Evolutionary conservation across 2,329 filamentous ascomycete species (phyloP).

Genomic region (Achaetomium macrosporum): DNA sequence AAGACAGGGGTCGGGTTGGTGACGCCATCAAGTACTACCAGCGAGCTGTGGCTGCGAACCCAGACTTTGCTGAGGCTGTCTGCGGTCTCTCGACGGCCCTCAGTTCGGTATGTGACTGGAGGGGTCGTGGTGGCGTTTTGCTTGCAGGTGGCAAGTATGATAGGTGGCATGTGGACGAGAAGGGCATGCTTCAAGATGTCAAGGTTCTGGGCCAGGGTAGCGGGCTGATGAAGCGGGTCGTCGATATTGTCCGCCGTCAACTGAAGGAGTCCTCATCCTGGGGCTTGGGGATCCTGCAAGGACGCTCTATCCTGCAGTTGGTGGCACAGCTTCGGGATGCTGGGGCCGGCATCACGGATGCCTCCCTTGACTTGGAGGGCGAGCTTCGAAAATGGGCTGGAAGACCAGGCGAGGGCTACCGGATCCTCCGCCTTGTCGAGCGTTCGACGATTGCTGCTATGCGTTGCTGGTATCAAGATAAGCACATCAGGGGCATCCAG

Average conservation of each 20-base stretch:
- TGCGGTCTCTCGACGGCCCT: conserved; percentile 91
- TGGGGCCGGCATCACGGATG: conserved; percentile 31
- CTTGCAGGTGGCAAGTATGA: conserved; percentile 70
- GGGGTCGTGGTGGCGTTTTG: conserved; percentile 77
- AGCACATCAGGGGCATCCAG: conserved; percentile 57
- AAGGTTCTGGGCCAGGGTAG: conserved; percentile 53
- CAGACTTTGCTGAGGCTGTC: conserved; percentile 93
- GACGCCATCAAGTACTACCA: conserved; percentile 92
- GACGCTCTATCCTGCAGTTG: conserved; percentile 46
- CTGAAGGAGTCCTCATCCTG: conserved; percentile 79
- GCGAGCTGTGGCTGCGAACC: conserved; percentile 83
- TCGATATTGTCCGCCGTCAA: conserved; percentile 85
- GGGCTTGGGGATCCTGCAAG: conserved; percentile 67
- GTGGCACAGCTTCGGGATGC: conserved; percentile 40
- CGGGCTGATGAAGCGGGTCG: conserved; percentile 85
- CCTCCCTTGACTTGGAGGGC: conserved; percentile 33
- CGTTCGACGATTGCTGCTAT: conserved; percentile 70
- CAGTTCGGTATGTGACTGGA: conserved; percentile 96
- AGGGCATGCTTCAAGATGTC: conserved; percentile 75
- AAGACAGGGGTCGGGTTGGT: conserved; percentile 86
- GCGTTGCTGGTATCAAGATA: conserved; percentile 85
- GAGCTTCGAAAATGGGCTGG: conserved; percentile 59
- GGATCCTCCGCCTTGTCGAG: conserved; percentile 76
- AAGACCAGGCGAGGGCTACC: conserved; percentile 80
- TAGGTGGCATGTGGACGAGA: conserved; percentile 86